A percentile compares a stretch with the other conserved stretches of the same genome.
Evolutionary conservation across 441 rosid species (phyloP).

Genomic region (Gossypium laxum): DNA sequence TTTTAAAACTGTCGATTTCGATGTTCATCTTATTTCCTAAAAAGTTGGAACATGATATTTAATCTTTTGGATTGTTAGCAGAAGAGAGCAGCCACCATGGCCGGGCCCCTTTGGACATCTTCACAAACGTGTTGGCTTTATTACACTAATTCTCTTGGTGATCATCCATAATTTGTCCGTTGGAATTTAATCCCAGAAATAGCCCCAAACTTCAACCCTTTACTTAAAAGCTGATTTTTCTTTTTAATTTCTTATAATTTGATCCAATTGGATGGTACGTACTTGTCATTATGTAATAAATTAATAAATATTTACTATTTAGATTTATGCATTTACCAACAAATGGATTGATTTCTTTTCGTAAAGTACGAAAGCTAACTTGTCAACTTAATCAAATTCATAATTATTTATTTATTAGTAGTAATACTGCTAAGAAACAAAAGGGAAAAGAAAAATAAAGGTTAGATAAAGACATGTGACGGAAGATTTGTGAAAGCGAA

Average conservation of each 20-base stretch:
- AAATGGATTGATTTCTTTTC: not conserved
- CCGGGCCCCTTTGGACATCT: slow-evolving; percentile 3
- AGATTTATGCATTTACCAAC: not conserved
- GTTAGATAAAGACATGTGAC: slow-evolving; percentile 1
- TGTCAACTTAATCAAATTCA: not conserved
- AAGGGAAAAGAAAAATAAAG: not conserved
- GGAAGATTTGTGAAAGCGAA: not conserved
- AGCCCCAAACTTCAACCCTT: not conserved
- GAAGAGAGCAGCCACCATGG: not conserved
- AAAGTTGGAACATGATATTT: slow-evolving; percentile 23
- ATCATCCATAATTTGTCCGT: not conserved
- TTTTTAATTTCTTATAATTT: too few species aligned
- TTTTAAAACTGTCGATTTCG: slow-evolving; percentile 10
- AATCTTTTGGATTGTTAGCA: slow-evolving; percentile 11
- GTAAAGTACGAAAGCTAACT: not conserved
- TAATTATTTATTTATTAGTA: not conserved
- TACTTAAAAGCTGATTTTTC: too few species aligned
- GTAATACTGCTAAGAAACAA: not conserved
- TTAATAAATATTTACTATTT: not conserved
- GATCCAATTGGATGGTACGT: too few species aligned
- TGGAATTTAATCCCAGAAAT: not conserved
- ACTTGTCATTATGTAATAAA: not conserved
- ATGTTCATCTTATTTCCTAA: slow-evolving; percentile 19
- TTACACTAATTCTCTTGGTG: not conserved
- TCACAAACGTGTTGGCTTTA: not conserved